Evolutionary conservation across 495 filamentous ascomycete genomes (phyloP), one percentile per base, ranked within the genome.

Genomic region (Daldinia vernicosa): DNA sequence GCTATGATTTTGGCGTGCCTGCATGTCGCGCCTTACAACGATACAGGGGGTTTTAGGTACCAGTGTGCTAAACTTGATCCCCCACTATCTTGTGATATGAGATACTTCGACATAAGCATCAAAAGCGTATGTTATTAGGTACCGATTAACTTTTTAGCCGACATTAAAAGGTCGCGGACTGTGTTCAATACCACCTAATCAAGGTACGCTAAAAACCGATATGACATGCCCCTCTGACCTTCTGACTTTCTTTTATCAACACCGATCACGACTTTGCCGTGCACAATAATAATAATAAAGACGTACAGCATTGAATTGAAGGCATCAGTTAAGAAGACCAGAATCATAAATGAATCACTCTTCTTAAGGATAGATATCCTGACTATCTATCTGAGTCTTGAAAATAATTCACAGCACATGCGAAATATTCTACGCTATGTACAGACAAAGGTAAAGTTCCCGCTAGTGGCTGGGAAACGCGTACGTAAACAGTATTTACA

Each of bases 401-500:
- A 47, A 47, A 47, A 47, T 4, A 8, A 47, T 24, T 47, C 0
- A 17, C 17, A 9, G 43, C 17, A 61, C 26, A 17, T 4, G 11
- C n/a, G 30, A 17, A 14, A 17, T 55, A 11, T 28, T 39, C 15
- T 6, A 60, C 0, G 57, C 35, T 35, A 27, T 19, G 26, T 27
- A 35, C 3, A 35, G 17, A 70, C 26, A 53, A 30, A 6, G 26
- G 17, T 5, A 22, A 8, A 15, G 62, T 72, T 68, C 60, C 69
- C 33, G 35, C 27, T 40, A 32, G 47, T 72, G 69, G 69, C 64
- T 63, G 64, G 52, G 54, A 72, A 72, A 50, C 69, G 69, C 69
- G 69, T 63, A 26, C 39, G 63, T 71, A 66, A 71, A 71, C 68
- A 71, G 51, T 43, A 27, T 68, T 32, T 7, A 19, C 24, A 39